These are phyloP conservation scores for Neoboletus subvelutipes DNA, from an alignment of 768 basidiomycete genomes.

Conservation along the genomic window DNA sequence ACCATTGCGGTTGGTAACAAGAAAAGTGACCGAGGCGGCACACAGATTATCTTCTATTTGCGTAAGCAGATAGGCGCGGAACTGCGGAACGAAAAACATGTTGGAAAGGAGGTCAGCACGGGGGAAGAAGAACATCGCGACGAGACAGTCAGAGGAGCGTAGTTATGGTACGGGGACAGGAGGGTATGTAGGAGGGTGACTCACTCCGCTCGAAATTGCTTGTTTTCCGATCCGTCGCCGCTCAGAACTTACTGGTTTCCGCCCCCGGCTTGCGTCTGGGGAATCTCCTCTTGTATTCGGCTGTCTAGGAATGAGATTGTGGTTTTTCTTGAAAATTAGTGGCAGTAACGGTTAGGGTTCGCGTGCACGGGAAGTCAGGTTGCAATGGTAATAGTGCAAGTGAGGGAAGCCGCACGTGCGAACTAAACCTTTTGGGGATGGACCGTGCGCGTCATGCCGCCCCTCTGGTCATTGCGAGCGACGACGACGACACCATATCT, in stretches of 20 bases:
- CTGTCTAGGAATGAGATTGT: conserved; percentile 4
- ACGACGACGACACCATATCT: conserved; percentile 20
- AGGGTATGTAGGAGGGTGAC: conserved; percentile 13
- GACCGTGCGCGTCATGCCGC: conserved; percentile 25
- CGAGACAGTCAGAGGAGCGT: conserved; percentile 3
- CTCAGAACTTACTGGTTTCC: conserved; percentile 31
- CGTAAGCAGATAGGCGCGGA: conserved; percentile 33
- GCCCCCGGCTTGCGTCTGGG: conserved; percentile 12
- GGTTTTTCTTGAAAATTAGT: conserved; percentile 10
- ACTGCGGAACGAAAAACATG: conserved; percentile 21
- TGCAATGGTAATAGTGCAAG: conserved; percentile 30
- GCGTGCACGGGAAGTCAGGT: conserved; percentile 10
- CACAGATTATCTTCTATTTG: conserved; percentile 29
- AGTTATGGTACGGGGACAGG: neutral
- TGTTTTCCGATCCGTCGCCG: conserved; percentile 38
- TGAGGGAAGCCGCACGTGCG: conserved; percentile 33
- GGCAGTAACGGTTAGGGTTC: conserved; percentile 3
- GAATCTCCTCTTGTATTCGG: conserved; percentile 11
- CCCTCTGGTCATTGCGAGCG: conserved; percentile 13
- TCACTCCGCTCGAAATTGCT: conserved; percentile 40
- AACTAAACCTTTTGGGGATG: conserved; percentile 31
- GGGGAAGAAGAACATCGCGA: neutral
- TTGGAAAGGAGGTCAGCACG: conserved; percentile 10
- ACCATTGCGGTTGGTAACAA: conserved; percentile 28
- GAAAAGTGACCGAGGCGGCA: conserved; percentile 25